Conservation (phyloP, 2,329 filamentous ascomycete genomes). For the Stylonectria norvegica region DNA sequence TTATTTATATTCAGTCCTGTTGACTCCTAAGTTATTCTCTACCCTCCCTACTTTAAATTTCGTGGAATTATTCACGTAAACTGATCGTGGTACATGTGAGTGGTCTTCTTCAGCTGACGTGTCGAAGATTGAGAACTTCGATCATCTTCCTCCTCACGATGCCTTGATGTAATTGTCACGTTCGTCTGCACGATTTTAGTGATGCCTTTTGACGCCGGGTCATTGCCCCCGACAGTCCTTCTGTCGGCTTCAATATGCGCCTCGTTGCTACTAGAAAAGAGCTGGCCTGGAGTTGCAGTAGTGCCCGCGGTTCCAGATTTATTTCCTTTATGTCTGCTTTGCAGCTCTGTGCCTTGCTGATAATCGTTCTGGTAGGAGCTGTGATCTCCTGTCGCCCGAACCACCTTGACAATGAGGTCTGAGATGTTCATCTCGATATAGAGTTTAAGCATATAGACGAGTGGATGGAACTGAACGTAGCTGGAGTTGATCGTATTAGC, state of each 20-base stretch:
- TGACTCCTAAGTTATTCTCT: too few relatives aligned
- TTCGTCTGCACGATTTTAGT: slow-evolving; percentile 22
- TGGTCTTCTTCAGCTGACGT: slow-evolving; percentile 12
- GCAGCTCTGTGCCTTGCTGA: slow-evolving; percentile 15
- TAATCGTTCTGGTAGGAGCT: slow-evolving; percentile 19
- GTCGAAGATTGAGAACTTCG: slow-evolving; percentile 22
- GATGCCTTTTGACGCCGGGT: slow-evolving; percentile 13
- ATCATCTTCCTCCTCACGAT: slow-evolving; percentile 17
- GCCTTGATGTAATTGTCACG: slow-evolving; percentile 16
- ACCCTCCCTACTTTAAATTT: too few relatives aligned
- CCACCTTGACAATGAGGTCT: slow-evolving; percentile 19
- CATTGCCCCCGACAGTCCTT: background rate
- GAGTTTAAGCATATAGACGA: slow-evolving; percentile 22
- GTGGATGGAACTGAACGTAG: slow-evolving; percentile 24
- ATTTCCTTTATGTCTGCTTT: slow-evolving; percentile 10
- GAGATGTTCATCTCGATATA: slow-evolving; percentile 22
- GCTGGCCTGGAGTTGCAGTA: slow-evolving; percentile 1
- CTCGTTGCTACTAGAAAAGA: slow-evolving; percentile 5
- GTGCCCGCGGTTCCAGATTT: background rate
- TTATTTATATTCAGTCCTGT: too few relatives aligned
- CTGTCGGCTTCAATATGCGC: slow-evolving; percentile 7
- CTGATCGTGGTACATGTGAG: background rate
- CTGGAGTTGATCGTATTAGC: slow-evolving; percentile 2
- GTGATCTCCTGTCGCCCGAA: slow-evolving; percentile 22
- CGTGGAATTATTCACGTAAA: too few relatives aligned